A percentile compares a stretch with the other conserved stretches of the same genome.
Evolutionary conservation across 2,329 filamentous ascomycete species (phyloP).

Genomic region (Rhytidhysteron rufulum): DNA sequence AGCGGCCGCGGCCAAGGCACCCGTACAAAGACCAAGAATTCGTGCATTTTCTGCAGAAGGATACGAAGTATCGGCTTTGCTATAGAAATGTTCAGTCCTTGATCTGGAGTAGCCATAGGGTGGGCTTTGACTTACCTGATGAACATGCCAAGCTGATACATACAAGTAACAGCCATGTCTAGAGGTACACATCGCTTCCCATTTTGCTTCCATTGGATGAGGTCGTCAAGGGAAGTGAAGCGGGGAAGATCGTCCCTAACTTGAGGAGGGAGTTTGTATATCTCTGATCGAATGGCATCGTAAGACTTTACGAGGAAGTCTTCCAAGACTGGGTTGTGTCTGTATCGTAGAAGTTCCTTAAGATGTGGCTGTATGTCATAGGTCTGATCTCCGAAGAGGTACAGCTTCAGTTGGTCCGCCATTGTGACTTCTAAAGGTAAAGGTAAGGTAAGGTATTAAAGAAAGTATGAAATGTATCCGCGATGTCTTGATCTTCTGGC

Average conservation of each 20-base stretch:
- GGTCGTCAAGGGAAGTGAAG: not conserved
- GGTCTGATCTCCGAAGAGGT: not conserved
- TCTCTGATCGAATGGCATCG: not conserved
- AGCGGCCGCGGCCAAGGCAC: not conserved
- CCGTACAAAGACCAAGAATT: not conserved
- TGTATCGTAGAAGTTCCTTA: not conserved
- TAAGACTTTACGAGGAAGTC: not conserved
- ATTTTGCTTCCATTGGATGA: not conserved
- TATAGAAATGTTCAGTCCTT: not conserved
- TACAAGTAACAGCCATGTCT: not conserved
- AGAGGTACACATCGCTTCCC: not conserved
- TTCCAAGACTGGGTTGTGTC: not conserved
- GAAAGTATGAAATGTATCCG: too few species aligned
- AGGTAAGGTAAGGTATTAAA: too few species aligned
- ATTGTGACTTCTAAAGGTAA: too few species aligned
- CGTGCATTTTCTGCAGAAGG: not conserved
- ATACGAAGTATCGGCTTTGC: conserved; percentile 28
- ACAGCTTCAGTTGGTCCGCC: not conserved
- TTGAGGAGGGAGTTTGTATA: not conserved
- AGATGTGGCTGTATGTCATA: not conserved
- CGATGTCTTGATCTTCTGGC: too few species aligned
- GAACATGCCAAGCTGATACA: not conserved
- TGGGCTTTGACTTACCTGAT: not conserved
- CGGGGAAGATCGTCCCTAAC: not conserved
- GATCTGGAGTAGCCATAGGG: conserved; percentile 8